Conservation (phyloP, 148 eudicot species). For the Hydrangea macrophylla region DNA sequence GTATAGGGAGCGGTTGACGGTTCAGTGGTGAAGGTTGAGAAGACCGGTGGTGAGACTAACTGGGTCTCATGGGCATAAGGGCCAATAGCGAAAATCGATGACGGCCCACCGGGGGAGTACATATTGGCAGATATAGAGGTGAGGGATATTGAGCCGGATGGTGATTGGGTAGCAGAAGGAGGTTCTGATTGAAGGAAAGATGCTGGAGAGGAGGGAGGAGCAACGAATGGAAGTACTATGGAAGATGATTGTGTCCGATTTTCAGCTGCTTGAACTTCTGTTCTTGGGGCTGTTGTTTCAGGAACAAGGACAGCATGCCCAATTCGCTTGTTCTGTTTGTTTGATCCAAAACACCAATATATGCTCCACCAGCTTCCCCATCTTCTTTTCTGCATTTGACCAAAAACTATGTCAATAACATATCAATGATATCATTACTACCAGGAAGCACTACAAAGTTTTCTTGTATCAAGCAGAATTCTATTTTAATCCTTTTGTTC, state of each 20-base stretch:
- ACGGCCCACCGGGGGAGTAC: constrained; percentile 87
- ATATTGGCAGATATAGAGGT: constrained; percentile 54
- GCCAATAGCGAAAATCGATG: constrained; percentile 78
- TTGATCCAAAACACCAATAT: constrained; percentile 74
- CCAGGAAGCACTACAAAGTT: background rate
- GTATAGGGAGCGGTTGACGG: constrained; percentile 96
- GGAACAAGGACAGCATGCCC: constrained; percentile 80
- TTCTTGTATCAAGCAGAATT: background rate
- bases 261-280: constrained; percentile 32
- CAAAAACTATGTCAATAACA: constrained; percentile 4
- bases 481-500: too few species aligned
- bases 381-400: constrained; percentile 62
- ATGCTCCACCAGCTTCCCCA: constrained; percentile 74
- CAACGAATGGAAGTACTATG: constrained; percentile 55
- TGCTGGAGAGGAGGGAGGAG: constrained; percentile 99
- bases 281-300: constrained; percentile 43
- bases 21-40: constrained; percentile 89
- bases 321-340: constrained; percentile 54
- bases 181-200: constrained; percentile 91
- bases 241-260: constrained; percentile 42
- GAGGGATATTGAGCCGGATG: constrained; percentile 53
- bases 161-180: constrained; percentile 78
- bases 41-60: constrained; percentile 88
- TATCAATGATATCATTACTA: background rate
- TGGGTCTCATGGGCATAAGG: constrained; percentile 97